A percentile compares a stretch with the other conserved stretches of the same genome.
Evolutionary conservation across 768 basidiomycete genomes (phyloP).

Genomic region (Mycena haematopus): DNA sequence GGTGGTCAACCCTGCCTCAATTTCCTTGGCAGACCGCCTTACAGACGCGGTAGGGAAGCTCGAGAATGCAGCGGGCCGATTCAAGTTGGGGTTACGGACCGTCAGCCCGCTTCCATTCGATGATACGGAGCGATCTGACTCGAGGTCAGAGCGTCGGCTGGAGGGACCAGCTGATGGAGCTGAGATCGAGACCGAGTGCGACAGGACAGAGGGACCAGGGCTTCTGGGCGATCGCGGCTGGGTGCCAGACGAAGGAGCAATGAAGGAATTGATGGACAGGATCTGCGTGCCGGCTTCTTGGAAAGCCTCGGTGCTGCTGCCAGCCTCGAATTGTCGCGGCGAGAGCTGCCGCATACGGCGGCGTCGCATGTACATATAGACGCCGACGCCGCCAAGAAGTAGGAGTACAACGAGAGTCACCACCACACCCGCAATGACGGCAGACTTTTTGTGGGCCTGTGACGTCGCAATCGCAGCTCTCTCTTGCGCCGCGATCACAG

Average conservation of each 20-base stretch:
- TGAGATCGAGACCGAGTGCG: constrained; percentile 5
- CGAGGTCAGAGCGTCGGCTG: constrained; percentile 1
- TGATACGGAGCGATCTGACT: neutral
- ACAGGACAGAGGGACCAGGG: constrained; percentile 8
- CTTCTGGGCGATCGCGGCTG: constrained; percentile 11
- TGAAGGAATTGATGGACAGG: constrained; percentile 33
- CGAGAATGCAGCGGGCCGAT: constrained; percentile 21
- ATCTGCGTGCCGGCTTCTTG: constrained; percentile 27
- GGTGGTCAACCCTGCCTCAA: constrained; percentile 27
- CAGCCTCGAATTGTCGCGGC: constrained; percentile 26
- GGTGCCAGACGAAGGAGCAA: constrained; percentile 14
- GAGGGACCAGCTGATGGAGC: neutral
- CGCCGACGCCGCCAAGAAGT: constrained; percentile 30
- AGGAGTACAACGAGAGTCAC: constrained; percentile 39
- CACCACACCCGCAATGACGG: constrained; percentile 40
- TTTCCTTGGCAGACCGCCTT: constrained; percentile 30
- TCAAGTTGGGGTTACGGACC: constrained; percentile 20
- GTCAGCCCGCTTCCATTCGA: constrained; percentile 19
- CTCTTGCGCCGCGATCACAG: constrained; percentile 29
- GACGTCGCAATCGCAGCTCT: constrained; percentile 26
- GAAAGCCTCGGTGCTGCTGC: constrained; percentile 13
- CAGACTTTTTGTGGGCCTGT: constrained; percentile 27
- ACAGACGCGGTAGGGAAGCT: constrained; percentile 32
- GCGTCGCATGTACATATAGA: constrained; percentile 30
- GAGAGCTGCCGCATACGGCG: constrained; percentile 19